These are phyloP conservation scores for Sordariomycetes sp. DNA, from an alignment of 2,329 filamentous ascomycete genomes.

Conservation along the genomic window DNA sequence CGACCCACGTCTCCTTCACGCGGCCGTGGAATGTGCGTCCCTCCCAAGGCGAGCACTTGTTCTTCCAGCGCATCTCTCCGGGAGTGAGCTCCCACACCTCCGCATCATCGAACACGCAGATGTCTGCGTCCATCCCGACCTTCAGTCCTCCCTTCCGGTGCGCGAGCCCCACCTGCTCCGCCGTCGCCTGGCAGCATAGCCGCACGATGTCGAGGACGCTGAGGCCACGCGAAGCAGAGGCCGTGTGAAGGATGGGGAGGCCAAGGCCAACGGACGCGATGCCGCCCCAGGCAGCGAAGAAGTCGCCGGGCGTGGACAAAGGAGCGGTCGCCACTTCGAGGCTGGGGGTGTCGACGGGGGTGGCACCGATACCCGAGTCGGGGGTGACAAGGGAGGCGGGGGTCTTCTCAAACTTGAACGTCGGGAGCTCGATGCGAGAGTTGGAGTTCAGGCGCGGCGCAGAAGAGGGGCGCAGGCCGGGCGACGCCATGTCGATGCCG, in stretches of 20 bases:
- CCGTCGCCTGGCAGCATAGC: constrained; percentile 78
- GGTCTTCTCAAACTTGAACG: constrained; percentile 22
- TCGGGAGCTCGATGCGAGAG: constrained; percentile 8
- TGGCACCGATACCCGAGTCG: constrained; percentile 40
- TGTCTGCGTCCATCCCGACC: constrained; percentile 76
- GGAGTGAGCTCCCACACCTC: constrained; percentile 60
- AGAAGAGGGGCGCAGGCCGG: background rate
- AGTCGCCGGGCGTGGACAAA: constrained; percentile 52
- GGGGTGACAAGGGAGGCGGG: constrained; percentile 4
- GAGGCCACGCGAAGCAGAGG: constrained; percentile 31
- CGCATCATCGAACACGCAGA: constrained; percentile 85
- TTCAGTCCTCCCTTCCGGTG: constrained; percentile 69
- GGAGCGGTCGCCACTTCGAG: constrained; percentile 6
- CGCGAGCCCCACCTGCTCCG: constrained; percentile 73
- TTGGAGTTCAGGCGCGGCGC: background rate
- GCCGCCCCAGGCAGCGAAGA: constrained; percentile 93
- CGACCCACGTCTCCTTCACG: constrained; percentile 75
- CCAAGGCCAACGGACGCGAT: constrained; percentile 91
- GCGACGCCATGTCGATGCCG: background rate
- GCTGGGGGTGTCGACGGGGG: constrained; percentile 13
- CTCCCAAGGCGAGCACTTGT: constrained; percentile 85
- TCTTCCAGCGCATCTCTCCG: constrained; percentile 85
- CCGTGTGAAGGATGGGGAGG: constrained; percentile 77
- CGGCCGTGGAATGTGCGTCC: constrained; percentile 65
- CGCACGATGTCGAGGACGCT: constrained; percentile 67